Evolutionary conservation across 2,329 filamentous ascomycete species (phyloP), one percentile per base, ranked within the genome.

Genomic region (Fusarium sp.): DNA sequence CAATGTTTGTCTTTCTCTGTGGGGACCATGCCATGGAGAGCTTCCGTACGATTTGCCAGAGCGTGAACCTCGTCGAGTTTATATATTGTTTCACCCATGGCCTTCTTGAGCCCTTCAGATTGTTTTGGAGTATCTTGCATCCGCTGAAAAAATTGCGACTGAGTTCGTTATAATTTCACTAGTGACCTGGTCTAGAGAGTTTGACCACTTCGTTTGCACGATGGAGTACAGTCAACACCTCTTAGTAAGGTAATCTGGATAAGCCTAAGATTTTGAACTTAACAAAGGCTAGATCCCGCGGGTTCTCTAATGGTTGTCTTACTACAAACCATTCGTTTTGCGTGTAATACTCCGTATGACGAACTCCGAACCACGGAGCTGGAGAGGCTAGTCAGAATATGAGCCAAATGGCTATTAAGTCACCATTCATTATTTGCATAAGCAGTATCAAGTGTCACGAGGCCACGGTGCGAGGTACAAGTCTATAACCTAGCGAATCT

Each of bases 401-500:
- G 15, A 30, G 12, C 18, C 23, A 43, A n/a, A 25, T 28, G 25
- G 43, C 13, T 40, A 25, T n/a, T 28, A 44, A 19, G 30, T 52
- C 50, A 62, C 63, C 25, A 58, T 53, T 64, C 38, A 46, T 69
- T 40, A 33, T 64, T 46, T 53, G 28, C 43, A 47, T 42, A 53
- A 18, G 25, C 40, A 40, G 9, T n/a, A 16, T 12, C 37, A 28
- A 47, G 28, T 23, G 44, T 49, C 50, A 30, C 12, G 13, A 9
- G 21, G 13, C 19, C 13, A 25, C 35, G 12, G 15, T n/a, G 9
- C 13, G 12, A 35, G 19, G 18, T 25, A 56, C n/a, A 42, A 23
- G 35, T 30, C 23, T 44, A 21, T 11, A 62, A 18, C 23, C 30
- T 28, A 12, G 46, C 16, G 23, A 28, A 23, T 25, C 18, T 42